Percentiles rank a stretch among this genome's conserved stretches.
phyloP scores from a whole-genome alignment of 1,284 basidiomycete species.

The Trichosporon faecale region DNA sequence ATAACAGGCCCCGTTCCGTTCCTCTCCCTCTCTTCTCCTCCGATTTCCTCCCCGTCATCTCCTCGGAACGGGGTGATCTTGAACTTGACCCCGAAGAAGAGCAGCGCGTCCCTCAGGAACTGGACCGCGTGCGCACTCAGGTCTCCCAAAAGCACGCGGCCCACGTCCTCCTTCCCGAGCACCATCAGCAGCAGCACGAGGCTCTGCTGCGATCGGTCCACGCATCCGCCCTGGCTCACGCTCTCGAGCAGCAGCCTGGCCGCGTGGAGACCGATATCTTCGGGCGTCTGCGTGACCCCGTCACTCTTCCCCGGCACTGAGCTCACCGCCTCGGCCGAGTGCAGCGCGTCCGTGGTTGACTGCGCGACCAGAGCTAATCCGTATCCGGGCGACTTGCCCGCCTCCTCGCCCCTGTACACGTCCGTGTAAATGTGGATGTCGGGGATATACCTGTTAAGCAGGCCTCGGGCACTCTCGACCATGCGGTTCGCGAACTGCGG shows the following conservation, averaged over 20 bases:
- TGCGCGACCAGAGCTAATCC: constrained; percentile 86
- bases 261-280: constrained; percentile 83
- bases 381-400: constrained; percentile 94
- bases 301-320: constrained; percentile 23
- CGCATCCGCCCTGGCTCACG: constrained; percentile 78
- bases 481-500: constrained; percentile 97
- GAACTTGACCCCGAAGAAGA: constrained; percentile 70
- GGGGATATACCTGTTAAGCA: constrained; percentile 94
- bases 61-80: constrained; percentile 52
- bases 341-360: constrained; percentile 84
- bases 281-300: constrained; percentile 61
- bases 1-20: constrained; percentile 41
- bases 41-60: constrained; percentile 21
- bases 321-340: constrained; percentile 71
- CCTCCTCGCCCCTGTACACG: constrained; percentile 95
- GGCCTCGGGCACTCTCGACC: constrained; percentile 86
- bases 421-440: constrained; percentile 98
- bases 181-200: constrained; percentile 90
- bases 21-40: constrained; percentile 7
- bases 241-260: constrained; percentile 74
- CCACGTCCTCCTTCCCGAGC: constrained; percentile 92
- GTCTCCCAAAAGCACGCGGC: constrained; percentile 77
- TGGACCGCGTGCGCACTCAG: constrained; percentile 79
- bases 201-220: constrained; percentile 85
- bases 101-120: constrained; percentile 77